phyloP scores from a whole-genome alignment of 78 protist genomes.

The Dictyostelium capitatum region DNA sequence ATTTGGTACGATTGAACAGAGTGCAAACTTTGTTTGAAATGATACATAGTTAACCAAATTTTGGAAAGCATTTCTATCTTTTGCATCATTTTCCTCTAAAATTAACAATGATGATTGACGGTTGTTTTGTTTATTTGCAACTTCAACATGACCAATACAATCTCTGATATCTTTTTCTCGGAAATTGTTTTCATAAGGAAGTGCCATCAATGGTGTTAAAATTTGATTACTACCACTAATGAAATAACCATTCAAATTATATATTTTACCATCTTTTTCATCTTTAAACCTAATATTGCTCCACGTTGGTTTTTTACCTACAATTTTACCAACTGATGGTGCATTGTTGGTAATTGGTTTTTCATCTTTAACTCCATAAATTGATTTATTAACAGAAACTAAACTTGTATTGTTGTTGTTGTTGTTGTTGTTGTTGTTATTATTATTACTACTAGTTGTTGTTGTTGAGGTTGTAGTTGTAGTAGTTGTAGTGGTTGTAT shows the following conservation, averaged over 20 bases:
- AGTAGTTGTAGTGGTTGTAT: neutral
- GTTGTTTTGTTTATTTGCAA: neutral
- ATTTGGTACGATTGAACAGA: neutral
- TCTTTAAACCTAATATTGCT: neutral
- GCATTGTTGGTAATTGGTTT: no score
- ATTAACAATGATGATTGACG: neutral
- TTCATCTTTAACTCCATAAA: no score
- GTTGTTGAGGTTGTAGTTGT: neutral
- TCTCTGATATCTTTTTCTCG: no score
- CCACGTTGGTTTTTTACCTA: neutral
- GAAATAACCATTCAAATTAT: neutral
- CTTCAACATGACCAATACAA: constrained; percentile 1
- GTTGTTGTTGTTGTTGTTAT: neutral
- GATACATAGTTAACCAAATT: neutral
- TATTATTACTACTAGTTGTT: neutral
- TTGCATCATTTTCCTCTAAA: neutral
- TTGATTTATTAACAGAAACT: no score
- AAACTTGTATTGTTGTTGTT: neutral
- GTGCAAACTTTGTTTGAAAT: neutral
- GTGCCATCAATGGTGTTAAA: no score
- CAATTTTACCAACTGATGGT: neutral
- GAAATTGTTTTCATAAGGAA: no score
- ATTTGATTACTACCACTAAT: neutral
- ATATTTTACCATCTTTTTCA: neutral
- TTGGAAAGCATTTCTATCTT: neutral